Percentiles rank a stretch among this genome's conserved stretches.
These are phyloP conservation scores for Aphanomyces astaci DNA, from an alignment of 352 stramenopile species.

Conservation along the genomic window DNA sequence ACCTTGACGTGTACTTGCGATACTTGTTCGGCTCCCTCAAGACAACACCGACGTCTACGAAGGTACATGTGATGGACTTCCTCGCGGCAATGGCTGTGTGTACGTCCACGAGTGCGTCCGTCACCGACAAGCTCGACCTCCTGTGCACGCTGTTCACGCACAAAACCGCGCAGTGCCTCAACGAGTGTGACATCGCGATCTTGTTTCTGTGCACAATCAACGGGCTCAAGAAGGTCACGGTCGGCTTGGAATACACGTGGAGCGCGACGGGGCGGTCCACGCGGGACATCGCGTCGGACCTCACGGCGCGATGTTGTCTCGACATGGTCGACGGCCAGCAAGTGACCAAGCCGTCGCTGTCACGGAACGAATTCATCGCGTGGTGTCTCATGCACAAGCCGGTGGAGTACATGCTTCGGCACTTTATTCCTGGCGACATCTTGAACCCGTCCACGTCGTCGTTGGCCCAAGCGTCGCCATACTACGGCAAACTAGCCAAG, in stretches of 20 bases:
- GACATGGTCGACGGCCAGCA: not conserved
- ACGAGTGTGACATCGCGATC: conserved; percentile 1
- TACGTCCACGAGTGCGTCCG: not conserved
- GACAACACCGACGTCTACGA: not conserved
- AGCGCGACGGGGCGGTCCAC: not conserved
- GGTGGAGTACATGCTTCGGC: not conserved
- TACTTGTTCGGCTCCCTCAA: conserved; percentile 17
- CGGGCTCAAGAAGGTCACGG: not conserved
- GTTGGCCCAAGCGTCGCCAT: not conserved
- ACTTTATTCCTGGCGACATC: conserved; percentile 16
- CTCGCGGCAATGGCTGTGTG: not conserved
- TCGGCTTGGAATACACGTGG: not conserved
- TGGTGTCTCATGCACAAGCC: conserved; percentile 1
- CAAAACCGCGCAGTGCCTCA: not conserved
- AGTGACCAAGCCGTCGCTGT: not conserved
- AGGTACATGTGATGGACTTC: conserved; percentile 11
- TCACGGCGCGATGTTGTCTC: not conserved
- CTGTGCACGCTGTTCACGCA: conserved; percentile 12
- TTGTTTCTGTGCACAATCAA: not conserved
- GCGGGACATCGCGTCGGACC: not conserved
- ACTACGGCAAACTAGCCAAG: conserved; percentile 5
- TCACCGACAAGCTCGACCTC: not conserved
- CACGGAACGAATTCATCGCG: not conserved
- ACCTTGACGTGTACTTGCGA: not conserved
- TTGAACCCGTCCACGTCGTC: not conserved